A percentile compares a stretch with the other conserved stretches of the same genome.
These are phyloP conservation scores for Fusarium hainanense DNA, from an alignment of 2,329 filamentous ascomycete species.

Conservation along the genomic window DNA sequence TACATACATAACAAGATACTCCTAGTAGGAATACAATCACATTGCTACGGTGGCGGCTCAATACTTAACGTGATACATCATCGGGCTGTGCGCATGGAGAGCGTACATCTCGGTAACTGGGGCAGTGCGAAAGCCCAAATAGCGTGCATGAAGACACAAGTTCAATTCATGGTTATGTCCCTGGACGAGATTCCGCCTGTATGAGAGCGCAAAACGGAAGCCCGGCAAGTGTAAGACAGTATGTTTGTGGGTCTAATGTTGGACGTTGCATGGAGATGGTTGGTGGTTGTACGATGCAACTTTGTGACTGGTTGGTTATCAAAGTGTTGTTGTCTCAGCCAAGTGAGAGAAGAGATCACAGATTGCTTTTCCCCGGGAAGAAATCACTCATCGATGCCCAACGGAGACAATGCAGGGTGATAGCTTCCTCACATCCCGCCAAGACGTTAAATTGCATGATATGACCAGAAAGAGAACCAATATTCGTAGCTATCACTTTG, in stretches of 20 bases:
- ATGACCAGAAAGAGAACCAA: not conserved
- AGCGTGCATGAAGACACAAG: too few species aligned
- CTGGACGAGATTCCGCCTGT: fast-evolving
- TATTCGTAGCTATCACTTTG: not conserved
- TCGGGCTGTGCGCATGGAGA: too few species aligned
- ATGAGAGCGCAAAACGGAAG: not conserved
- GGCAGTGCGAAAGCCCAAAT: too few species aligned
- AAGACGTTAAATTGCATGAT: not conserved
- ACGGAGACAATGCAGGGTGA: not conserved
- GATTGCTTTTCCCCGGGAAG: not conserved
- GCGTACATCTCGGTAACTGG: too few species aligned
- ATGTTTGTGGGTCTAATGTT: not conserved
- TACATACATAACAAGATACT: not conserved
- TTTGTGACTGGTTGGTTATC: not conserved
- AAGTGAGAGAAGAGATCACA: not conserved
- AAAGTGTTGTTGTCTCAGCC: not conserved
- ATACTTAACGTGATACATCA: not conserved
- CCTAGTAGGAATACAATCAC: not conserved
- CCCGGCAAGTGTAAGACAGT: not conserved
- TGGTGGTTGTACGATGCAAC: not conserved
- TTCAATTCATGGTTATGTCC: too few species aligned
- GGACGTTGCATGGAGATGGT: too few species aligned
- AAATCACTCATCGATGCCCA: not conserved
- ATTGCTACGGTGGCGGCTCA: not conserved
- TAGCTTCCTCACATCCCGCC: too few species aligned